Conservation (phyloP, 2,329 filamentous ascomycete species). For the Neobulgaria alba region DNA sequence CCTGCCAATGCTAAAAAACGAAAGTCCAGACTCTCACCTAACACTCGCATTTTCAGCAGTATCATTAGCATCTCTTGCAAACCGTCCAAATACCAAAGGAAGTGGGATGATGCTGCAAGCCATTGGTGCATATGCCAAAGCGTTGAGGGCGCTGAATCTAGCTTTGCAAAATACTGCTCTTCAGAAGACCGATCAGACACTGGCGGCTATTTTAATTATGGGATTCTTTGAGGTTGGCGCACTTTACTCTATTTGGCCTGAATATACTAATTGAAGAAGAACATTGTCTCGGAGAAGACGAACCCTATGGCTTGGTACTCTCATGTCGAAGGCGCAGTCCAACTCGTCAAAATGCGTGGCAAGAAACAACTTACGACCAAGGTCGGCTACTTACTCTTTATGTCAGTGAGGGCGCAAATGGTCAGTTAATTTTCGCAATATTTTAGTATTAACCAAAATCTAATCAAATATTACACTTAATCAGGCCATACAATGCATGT, state of each 20-base stretch:
- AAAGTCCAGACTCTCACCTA: constrained; percentile 39
- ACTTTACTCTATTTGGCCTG: too few species aligned
- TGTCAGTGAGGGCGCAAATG: constrained; percentile 53
- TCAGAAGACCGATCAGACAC: constrained; percentile 46
- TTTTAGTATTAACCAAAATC: too few species aligned
- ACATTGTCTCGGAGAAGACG: constrained; percentile 42
- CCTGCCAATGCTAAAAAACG: constrained; percentile 43
- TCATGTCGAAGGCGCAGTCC: constrained; percentile 56
- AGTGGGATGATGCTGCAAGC: constrained; percentile 33
- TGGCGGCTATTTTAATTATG: constrained; percentile 51
- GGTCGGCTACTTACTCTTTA: constrained; percentile 46
- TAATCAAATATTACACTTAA: too few species aligned
- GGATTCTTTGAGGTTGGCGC: constrained; percentile 57
- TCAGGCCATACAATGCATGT: too few species aligned
- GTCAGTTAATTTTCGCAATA: too few species aligned
- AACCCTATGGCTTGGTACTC: constrained; percentile 52
- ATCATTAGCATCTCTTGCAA: constrained; percentile 47
- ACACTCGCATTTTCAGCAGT: constrained; percentile 51
- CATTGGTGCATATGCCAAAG: constrained; percentile 45
- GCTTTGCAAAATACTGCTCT: constrained; percentile 43
- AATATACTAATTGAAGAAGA: too few species aligned
- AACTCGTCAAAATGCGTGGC: constrained; percentile 49
- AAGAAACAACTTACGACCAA: constrained; percentile 45
- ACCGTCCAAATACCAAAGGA: constrained; percentile 34
- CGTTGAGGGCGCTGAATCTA: constrained; percentile 42